These are phyloP conservation scores for Cutaneotrichosporon sp. DNA, from an alignment of 1,284 basidiomycete species.

Conservation along the genomic window DNA sequence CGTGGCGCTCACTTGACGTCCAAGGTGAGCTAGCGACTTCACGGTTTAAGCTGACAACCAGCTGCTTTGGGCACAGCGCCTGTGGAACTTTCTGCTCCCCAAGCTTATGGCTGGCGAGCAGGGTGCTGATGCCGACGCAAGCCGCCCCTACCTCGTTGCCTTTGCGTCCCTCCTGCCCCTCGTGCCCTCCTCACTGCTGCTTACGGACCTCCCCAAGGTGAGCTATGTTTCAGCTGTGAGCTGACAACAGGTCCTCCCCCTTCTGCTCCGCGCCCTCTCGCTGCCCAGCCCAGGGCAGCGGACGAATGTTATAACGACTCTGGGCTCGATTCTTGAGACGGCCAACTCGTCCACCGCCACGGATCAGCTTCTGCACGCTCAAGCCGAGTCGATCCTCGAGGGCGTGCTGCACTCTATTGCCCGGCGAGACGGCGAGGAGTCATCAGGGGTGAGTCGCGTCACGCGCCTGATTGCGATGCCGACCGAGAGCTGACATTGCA, in stretches of 20 bases:
- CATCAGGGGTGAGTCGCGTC: slow-evolving; percentile 36
- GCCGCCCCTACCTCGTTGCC: slow-evolving; percentile 74
- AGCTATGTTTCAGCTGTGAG: slow-evolving; percentile 37
- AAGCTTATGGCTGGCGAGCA: slow-evolving; percentile 66
- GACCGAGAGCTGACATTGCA: slow-evolving; percentile 1
- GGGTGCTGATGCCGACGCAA: slow-evolving; percentile 31
- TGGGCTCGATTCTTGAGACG: slow-evolving; percentile 70
- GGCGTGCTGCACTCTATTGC: slow-evolving; percentile 65
- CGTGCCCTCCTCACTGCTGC: slow-evolving; percentile 73
- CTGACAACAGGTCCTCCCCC: slow-evolving; percentile 70
- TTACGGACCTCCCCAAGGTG: slow-evolving; percentile 67
- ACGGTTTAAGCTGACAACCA: slow-evolving; percentile 8
- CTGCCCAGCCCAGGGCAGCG: slow-evolving; percentile 73
- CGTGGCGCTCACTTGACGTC: slow-evolving; percentile 66
- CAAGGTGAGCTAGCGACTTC: slow-evolving; percentile 61
- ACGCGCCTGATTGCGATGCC: not conserved
- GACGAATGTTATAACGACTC: slow-evolving; percentile 74
- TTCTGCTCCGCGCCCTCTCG: slow-evolving; percentile 81
- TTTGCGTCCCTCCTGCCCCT: slow-evolving; percentile 78
- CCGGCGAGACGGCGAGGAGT: slow-evolving; percentile 28
- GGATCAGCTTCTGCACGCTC: slow-evolving; percentile 62
- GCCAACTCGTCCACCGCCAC: slow-evolving; percentile 54
- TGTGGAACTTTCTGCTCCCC: slow-evolving; percentile 73
- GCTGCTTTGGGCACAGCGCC: slow-evolving; percentile 84
- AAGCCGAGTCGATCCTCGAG: slow-evolving; percentile 69